Evolutionary conservation across 2,329 filamentous ascomycete species (phyloP), one percentile per base, ranked within the genome.

Genomic region (Coniochaeta sp.): DNA sequence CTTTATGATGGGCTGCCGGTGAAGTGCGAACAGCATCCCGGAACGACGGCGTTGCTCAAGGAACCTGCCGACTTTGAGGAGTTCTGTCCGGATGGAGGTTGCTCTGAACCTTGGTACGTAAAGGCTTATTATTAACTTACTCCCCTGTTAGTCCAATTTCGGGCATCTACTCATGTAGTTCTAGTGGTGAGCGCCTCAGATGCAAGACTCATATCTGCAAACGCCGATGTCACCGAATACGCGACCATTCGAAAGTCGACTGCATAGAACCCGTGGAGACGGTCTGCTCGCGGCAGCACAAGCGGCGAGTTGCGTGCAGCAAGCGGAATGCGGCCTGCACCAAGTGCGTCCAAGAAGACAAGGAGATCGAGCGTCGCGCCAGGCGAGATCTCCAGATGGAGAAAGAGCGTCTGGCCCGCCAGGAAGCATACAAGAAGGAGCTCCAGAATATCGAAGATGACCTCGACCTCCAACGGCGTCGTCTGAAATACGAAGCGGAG

Each of bases 81-180:
- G 0, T 71, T 81, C 19, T 88, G 83, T 42, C 89, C 89, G 0
- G 87, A 92, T 67, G 89, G 89, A 4, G 89, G 89, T 0, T 92
- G 89, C 63, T 74, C 74, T 0, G 75, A 84, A 56, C 77, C 76
- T 22, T 92, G 89, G 85, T 87, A 74, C 70, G 78, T 72, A 4
- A 55, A n/a, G 4, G 38, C 17, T 19, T 5, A 9, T 12, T 55
- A 60, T 52, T 47, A 14, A 14, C 28, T 9, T 17, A 3, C 12
- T 9, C 34, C 10, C 10, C 6, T 12, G 12, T 9, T 14, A 3
- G 55, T 17, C 9, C 26, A 24, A 40, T 9, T n/a, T 36, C 14
- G 10, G 34, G 34, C 34, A 14, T 36, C 38, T 44, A 19, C 60
- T 61, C 34, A 61, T 54, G 24, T 38, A 3, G 16, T n/a, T 3